phyloP scores from a whole-genome alignment of 179 eudicot species.

The Spinacia oleracea region DNA sequence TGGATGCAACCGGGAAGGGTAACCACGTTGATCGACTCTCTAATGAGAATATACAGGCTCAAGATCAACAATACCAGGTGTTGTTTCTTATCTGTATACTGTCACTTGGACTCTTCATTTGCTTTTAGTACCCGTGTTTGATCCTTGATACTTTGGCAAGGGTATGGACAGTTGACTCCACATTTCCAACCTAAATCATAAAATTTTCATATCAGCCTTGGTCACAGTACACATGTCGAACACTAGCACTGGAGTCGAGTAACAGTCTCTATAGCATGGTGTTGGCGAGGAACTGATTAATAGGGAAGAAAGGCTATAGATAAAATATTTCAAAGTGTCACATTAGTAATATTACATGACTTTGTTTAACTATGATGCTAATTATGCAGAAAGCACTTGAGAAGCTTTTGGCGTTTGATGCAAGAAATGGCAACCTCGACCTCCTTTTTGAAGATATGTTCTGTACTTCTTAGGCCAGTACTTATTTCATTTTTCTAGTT shows the following conservation, averaged over 20 bases:
- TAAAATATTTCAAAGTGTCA: background rate
- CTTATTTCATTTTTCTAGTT: too few species aligned
- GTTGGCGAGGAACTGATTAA: background rate
- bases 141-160: background rate
- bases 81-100: conserved; percentile 1
- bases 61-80: conserved; percentile 84
- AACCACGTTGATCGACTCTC: conserved; percentile 52
- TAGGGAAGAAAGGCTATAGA: background rate
- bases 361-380: background rate
- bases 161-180: background rate
- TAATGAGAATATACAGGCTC: conserved; percentile 52
- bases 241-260: background rate
- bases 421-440: conserved; percentile 43
- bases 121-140: background rate
- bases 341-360: too few species aligned
- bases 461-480: conserved; percentile 24
- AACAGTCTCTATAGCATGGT: background rate
- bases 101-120: background rate
- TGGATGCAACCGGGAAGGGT: conserved; percentile 51
- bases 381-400: conserved; percentile 61
- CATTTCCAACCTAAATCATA: background rate
- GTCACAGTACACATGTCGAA: background rate
- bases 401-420: conserved; percentile 62
- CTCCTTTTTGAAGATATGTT: conserved; percentile 48
- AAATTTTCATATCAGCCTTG: background rate